These are phyloP conservation scores for Dioscorea alata DNA, from an alignment of 106 monocot species.

Conservation along the genomic window DNA sequence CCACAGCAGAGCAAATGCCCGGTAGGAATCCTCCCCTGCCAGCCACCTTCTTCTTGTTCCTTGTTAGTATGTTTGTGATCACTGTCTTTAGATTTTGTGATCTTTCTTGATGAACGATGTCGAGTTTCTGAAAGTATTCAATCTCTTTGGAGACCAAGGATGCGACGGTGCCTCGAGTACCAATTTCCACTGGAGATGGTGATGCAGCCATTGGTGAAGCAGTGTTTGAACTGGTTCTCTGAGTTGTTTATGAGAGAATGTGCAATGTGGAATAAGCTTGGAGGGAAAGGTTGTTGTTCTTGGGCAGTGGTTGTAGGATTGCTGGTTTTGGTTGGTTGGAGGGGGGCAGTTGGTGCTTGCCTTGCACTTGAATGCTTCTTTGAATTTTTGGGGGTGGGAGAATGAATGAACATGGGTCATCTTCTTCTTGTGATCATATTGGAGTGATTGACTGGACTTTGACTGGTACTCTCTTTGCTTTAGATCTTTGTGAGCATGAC, in stretches of 20 bases:
- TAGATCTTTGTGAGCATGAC: no score
- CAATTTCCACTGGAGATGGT: constrained; percentile 28
- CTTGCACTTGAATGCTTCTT: not conserved
- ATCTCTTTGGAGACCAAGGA: constrained; percentile 38
- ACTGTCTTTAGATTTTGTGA: constrained; percentile 5
- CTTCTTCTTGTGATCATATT: constrained; percentile 1
- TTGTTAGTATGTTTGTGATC: constrained; percentile 2
- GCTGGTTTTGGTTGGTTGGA: not conserved
- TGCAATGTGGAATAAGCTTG: constrained; percentile 12
- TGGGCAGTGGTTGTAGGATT: not conserved
- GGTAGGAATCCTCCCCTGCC: constrained; percentile 17
- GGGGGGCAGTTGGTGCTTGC: constrained; percentile 2
- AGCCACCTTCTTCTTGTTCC: constrained; percentile 10
- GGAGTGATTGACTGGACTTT: no score
- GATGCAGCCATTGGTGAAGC: constrained; percentile 14
- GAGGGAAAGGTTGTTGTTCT: not conserved
- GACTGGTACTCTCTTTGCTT: no score
- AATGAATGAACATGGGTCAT: constrained; percentile 9
- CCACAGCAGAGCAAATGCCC: constrained; percentile 27
- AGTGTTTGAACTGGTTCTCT: not conserved
- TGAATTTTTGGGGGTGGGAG: not conserved
- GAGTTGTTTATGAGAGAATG: no score
- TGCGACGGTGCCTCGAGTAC: constrained; percentile 28
- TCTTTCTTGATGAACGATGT: constrained; percentile 2
- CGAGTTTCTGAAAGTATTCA: constrained; percentile 29